These are phyloP conservation scores for Termitomyces sp. DNA, from an alignment of 768 basidiomycete species.

Conservation along the genomic window DNA sequence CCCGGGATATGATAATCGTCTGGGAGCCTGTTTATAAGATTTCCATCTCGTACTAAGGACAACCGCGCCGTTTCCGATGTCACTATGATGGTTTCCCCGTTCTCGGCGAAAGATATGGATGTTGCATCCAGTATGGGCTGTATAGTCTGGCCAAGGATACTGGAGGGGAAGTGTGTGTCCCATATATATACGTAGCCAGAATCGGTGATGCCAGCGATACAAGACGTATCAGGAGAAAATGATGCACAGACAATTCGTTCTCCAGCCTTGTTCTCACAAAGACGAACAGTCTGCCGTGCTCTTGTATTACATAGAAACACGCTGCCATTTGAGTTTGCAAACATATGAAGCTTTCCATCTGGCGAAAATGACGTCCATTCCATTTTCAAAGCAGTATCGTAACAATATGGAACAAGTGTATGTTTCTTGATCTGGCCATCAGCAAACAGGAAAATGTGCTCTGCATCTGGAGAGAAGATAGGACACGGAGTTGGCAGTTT, in stretches of 20 bases:
- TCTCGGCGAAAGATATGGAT: not conserved
- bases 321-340: not conserved
- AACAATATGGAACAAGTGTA: not conserved
- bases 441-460: not conserved
- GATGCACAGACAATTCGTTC: not conserved
- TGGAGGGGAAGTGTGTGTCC: not conserved
- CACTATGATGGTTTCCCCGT: not conserved
- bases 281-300: not conserved
- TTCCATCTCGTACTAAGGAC: too few species aligned
- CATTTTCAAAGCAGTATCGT: not conserved
- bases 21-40: too few species aligned
- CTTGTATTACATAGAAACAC: not conserved
- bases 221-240: not conserved
- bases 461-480: not conserved
- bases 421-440: not conserved
- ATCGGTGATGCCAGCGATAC: not conserved
- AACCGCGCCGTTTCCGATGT: not conserved
- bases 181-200: not conserved
- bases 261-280: not conserved
- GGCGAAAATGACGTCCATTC: slow-evolving; percentile 1
- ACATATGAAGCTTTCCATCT: not conserved
- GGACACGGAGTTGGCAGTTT: too few species aligned
- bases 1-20: too few species aligned
- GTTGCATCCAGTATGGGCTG: not conserved
- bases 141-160: not conserved